These are phyloP conservation scores for Mallotus japonicus DNA, from an alignment of 441 rosid genomes.

Conservation along the genomic window DNA sequence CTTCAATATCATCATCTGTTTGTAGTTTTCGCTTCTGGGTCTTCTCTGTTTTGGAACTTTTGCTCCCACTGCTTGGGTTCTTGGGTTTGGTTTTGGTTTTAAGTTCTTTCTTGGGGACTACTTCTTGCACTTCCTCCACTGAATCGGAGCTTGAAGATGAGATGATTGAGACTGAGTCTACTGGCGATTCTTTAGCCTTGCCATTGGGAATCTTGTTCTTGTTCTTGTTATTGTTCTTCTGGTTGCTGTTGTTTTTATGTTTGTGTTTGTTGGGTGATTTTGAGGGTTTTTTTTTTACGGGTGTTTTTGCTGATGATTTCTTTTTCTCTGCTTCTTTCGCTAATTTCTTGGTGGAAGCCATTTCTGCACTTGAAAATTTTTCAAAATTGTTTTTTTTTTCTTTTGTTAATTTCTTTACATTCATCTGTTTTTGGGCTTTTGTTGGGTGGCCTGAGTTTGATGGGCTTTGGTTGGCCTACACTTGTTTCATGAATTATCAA, in stretches of 20 bases:
- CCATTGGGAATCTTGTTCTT: conserved; percentile 28
- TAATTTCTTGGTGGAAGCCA: conserved; percentile 34
- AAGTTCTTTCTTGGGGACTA: background rate
- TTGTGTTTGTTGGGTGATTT: conserved; percentile 9
- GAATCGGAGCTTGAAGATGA: conserved; percentile 41
- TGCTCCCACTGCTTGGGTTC: conserved; percentile 13
- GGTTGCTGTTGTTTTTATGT: conserved; percentile 13
- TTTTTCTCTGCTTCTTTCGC: conserved; percentile 17
- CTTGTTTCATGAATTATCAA: too few species aligned
- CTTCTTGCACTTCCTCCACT: conserved; percentile 15
- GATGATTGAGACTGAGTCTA: conserved; percentile 21
- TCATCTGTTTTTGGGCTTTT: too few species aligned
- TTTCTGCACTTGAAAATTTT: background rate
- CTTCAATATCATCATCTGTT: conserved; percentile 28
- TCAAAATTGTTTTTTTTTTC: background rate
- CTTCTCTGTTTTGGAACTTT: conserved; percentile 20
- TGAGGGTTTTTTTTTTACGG: conserved; percentile 18
- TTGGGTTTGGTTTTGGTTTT: conserved; percentile 14
- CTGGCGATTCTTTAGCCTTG: conserved; percentile 22
- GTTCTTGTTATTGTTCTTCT: conserved; percentile 18
- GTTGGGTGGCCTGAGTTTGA: too few species aligned
- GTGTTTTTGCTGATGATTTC: conserved; percentile 7
- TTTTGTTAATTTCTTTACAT: background rate
- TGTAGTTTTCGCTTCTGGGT: conserved; percentile 18
- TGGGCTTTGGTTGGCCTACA: too few species aligned